These are phyloP conservation scores for Papilionanthe hybrid DNA, from an alignment of 116 monocot species.

Conservation along the genomic window DNA sequence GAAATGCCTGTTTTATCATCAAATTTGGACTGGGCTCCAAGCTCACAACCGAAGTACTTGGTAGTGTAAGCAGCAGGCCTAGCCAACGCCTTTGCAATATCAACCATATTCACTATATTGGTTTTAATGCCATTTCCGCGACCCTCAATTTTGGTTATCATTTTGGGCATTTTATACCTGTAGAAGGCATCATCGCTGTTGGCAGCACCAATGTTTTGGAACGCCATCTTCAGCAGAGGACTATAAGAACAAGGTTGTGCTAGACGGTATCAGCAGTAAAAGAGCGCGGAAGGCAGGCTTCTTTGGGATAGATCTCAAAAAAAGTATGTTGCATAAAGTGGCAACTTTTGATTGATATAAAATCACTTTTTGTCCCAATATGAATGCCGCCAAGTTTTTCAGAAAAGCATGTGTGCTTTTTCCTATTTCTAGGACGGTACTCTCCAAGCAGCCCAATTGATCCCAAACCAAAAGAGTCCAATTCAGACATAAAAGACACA, in stretches of 20 bases:
- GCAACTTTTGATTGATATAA: background rate
- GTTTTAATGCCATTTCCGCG: constrained; percentile 38
- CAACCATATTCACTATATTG: constrained; percentile 33
- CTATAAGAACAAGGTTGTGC: background rate
- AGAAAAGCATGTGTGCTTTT: constrained; percentile 9
- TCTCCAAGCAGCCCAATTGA: constrained; percentile 26
- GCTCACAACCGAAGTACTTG: constrained; percentile 28
- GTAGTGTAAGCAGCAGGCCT: constrained; percentile 24
- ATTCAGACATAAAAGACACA: constrained; percentile 24
- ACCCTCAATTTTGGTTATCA: constrained; percentile 36
- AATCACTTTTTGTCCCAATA: background rate
- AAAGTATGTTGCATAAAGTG: constrained; percentile 14
- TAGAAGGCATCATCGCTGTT: constrained; percentile 40
- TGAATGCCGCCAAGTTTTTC: background rate
- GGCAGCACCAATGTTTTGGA: constrained; percentile 28
- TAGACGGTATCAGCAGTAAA: background rate
- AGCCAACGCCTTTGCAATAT: constrained; percentile 25
- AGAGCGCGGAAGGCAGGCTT: background rate
- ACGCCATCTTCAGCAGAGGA: constrained; percentile 18
- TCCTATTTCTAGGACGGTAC: constrained; percentile 20
- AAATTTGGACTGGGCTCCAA: constrained; percentile 35
- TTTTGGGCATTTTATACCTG: constrained; percentile 32
- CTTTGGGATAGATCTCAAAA: constrained; percentile 5
- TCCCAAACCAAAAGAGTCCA: constrained; percentile 20
- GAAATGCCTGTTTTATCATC: constrained; percentile 21